phyloP scores from a whole-genome alignment of 2,329 filamentous ascomycete species.

The Aspergillus proliferans region DNA sequence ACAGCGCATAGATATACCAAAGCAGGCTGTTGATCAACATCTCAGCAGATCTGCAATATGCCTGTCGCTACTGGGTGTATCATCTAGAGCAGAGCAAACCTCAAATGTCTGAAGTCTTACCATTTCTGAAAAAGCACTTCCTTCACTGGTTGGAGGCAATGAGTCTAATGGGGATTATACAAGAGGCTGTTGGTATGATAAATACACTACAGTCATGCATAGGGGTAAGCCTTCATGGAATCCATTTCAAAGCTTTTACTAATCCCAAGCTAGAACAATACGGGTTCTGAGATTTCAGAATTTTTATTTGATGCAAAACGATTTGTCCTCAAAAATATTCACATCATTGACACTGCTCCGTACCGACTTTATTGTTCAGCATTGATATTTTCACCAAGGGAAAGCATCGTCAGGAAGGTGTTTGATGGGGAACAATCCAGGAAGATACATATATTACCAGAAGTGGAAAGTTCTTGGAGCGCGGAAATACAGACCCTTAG shows the following conservation, averaged over 20 bases:
- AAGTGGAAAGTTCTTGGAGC: slow-evolving; percentile 9
- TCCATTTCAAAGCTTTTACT: background rate
- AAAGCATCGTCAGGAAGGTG: background rate
- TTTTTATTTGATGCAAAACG: slow-evolving; percentile 23
- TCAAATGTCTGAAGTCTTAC: slow-evolving; percentile 2
- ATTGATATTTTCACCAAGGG: background rate
- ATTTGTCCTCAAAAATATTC: slow-evolving; percentile 20
- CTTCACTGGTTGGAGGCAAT: slow-evolving; percentile 22
- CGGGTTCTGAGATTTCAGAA: background rate
- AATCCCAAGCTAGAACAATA: background rate
- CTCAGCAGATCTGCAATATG: slow-evolving; percentile 17
- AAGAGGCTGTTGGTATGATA: slow-evolving; percentile 11
- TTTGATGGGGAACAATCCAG: background rate
- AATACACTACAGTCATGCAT: slow-evolving; percentile 10
- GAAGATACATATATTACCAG: background rate
- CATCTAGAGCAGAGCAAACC: slow-evolving; percentile 13
- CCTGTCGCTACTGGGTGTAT: slow-evolving; percentile 21
- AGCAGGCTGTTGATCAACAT: slow-evolving; percentile 9
- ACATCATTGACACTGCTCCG: slow-evolving; percentile 20
- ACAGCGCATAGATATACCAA: slow-evolving; percentile 5
- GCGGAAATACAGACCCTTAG: slow-evolving; percentile 17
- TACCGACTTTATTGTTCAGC: background rate
- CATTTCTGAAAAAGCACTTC: slow-evolving; percentile 14
- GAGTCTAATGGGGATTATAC: slow-evolving; percentile 11
- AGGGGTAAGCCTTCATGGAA: slow-evolving; percentile 5